Evolutionary conservation across 23 red algal species (phyloP), one percentile per base, ranked within the genome.

Genomic region (Gracilaria domingensis): DNA sequence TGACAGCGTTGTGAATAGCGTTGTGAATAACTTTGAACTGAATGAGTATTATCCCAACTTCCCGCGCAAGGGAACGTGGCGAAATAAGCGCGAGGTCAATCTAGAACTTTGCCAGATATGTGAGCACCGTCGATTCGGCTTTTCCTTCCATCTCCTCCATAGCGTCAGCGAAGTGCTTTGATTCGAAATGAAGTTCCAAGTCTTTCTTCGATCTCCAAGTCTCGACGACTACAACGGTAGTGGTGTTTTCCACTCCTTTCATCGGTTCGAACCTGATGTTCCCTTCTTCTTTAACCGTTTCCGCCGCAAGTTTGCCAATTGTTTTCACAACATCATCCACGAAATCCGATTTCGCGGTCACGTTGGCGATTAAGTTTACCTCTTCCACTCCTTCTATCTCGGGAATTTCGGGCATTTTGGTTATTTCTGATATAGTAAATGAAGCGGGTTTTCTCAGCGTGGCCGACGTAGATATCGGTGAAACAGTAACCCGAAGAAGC

Each of bases 141-240:
- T 45, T 40, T 21, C 39, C 69, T 18, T 75, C 39, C 37, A 75
- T 40, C 69, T 75, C 39, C n/a, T 47, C 25, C 13, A 75, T 47
- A 45, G 37, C 35, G 2, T 75, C 69, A 9, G 21, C 7, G n/a
- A n/a, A 44, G 16, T 75, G 69, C 11, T 18, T n/a, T 16, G 69
- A 45, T 21, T 75, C 39, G 69, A 45, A 45, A 25, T 75, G 69
- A 45, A 47, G 35, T 47, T 75, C n/a, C 69, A 75, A 26, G 37
- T 75, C 37, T 44, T 75, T 25, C 69, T 40, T 40, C 39, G 69
- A 75, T 75, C n/a, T 47, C 69, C 69, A 75, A 12, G 35, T 75
- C 37, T 75, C 69, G 4, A 75, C 39, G 34, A 75, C 39, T 25
- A 75, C 69, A 18, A 75, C 4, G 16, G 35, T 44, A 1, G 12